These are phyloP conservation scores for Fusarium tuaranense DNA, from an alignment of 2,329 filamentous ascomycete species.

Conservation along the genomic window DNA sequence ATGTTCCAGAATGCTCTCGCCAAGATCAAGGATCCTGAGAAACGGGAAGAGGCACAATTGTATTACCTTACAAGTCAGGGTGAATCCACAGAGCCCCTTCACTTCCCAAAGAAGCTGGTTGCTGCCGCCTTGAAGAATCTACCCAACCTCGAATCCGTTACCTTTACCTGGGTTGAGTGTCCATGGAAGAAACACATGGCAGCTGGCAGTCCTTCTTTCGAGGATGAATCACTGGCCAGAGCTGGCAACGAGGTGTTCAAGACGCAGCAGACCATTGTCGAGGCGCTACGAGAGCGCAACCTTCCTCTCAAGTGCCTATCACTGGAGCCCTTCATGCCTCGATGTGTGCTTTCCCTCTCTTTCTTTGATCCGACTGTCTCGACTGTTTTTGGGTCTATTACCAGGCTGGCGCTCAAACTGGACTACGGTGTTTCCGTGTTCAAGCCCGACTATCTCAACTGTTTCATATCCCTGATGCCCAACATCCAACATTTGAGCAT, in stretches of 20 bases:
- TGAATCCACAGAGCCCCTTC: neutral
- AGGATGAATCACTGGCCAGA: constrained; percentile 32
- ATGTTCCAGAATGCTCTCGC: constrained; percentile 7
- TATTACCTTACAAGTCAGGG: constrained; percentile 25
- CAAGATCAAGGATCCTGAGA: neutral
- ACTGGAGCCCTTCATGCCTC: constrained; percentile 32
- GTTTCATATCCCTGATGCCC: constrained; percentile 36
- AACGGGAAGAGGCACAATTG: constrained; percentile 6
- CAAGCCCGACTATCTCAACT: constrained; percentile 29
- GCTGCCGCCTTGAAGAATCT: constrained; percentile 28
- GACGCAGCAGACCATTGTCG: constrained; percentile 37
- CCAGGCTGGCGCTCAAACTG: constrained; percentile 18
- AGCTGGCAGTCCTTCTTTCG: constrained; percentile 19
- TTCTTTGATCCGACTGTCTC: constrained; percentile 4
- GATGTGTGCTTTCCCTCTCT: constrained; percentile 13
- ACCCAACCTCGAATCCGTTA: constrained; percentile 35
- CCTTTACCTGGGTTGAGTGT: constrained; percentile 39
- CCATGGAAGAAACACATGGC: constrained; percentile 30
- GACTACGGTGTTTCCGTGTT: constrained; percentile 14
- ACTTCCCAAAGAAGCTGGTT: constrained; percentile 22
- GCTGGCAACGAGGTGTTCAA: constrained; percentile 19
- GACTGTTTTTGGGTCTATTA: constrained; percentile 26
- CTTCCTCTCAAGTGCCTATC: constrained; percentile 33
- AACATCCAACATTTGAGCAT: constrained; percentile 34
- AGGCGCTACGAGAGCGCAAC: constrained; percentile 22